Evolutionary conservation across 352 stramenopile genomes (phyloP).

Genomic region (Salisapilia sapeloensis): DNA sequence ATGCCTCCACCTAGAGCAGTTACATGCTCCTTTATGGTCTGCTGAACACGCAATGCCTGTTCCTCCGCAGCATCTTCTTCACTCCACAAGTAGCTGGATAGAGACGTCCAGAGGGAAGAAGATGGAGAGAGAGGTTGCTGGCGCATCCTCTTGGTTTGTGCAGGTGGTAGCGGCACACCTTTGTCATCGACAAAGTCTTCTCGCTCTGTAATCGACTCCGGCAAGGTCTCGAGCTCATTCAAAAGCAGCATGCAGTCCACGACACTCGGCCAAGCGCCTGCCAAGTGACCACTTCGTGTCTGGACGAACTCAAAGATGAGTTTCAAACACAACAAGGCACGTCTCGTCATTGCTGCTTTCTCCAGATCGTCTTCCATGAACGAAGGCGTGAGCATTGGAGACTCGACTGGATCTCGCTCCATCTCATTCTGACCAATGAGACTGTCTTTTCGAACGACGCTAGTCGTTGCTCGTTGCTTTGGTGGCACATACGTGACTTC

Average conservation of each 20-base stretch:
- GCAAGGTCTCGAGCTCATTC: constrained; percentile 73
- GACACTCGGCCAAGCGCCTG: constrained; percentile 64
- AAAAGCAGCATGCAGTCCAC: constrained; percentile 80
- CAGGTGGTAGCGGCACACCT: constrained; percentile 60
- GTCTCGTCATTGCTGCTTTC: constrained; percentile 54
- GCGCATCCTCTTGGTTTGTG: constrained; percentile 16
- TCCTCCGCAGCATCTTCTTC: constrained; percentile 70
- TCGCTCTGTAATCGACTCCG: constrained; percentile 76
- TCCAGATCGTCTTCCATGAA: constrained; percentile 41
- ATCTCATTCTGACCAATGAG: neutral
- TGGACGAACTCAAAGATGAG: constrained; percentile 75
- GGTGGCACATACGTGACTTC: constrained; percentile 67
- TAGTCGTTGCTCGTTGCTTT: constrained; percentile 4
- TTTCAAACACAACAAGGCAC: constrained; percentile 57
- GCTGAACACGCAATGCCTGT: constrained; percentile 63
- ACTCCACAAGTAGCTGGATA: constrained; percentile 72
- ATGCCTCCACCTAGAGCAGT: constrained; percentile 48
- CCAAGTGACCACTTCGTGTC: constrained; percentile 58
- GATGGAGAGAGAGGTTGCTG: constrained; percentile 11
- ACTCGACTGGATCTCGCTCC: constrained; percentile 5
- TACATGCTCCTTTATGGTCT: constrained; percentile 60
- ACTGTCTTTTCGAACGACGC: constrained; percentile 1
- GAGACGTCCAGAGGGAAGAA: constrained; percentile 57
- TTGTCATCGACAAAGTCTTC: constrained; percentile 78
- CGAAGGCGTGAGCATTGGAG: neutral